Percentiles rank a stretch among this genome's conserved stretches.
phyloP scores from a whole-genome alignment of 108 stramenopile genomes.

The Stephanodiscus triporus region DNA sequence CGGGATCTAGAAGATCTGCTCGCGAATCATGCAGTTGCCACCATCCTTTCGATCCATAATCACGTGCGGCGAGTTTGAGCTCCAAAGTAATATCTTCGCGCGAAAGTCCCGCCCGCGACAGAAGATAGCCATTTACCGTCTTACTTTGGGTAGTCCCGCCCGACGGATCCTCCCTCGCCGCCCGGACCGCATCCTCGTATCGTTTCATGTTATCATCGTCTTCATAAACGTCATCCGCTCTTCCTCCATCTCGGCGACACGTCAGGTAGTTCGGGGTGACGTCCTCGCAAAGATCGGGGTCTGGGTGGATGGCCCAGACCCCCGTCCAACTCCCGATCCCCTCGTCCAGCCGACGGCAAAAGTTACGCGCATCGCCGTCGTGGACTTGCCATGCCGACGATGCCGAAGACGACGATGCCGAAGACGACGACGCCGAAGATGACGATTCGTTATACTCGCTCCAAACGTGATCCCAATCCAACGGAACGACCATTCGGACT shows the following conservation, averaged over 20 bases:
- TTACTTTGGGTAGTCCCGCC: constrained; percentile 45
- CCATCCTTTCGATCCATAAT: constrained; percentile 34
- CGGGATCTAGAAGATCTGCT: not conserved
- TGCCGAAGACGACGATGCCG: not conserved
- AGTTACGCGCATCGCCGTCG: constrained; percentile 51
- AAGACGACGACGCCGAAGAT: not conserved
- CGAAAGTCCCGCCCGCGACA: constrained; percentile 36
- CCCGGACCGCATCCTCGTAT: constrained; percentile 22
- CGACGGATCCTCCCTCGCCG: constrained; percentile 27
- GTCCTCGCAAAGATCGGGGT: constrained; percentile 46
- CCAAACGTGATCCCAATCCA: constrained; percentile 66
- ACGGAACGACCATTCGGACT: constrained; percentile 38
- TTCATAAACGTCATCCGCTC: constrained; percentile 34
- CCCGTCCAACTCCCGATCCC: constrained; percentile 55
- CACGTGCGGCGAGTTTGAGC: constrained; percentile 36
- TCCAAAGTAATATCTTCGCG: constrained; percentile 27
- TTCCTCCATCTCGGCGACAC: constrained; percentile 31
- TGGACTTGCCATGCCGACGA: constrained; percentile 35
- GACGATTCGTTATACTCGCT: constrained; percentile 33
- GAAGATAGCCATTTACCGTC: constrained; percentile 38
- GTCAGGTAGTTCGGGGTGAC: constrained; percentile 43
- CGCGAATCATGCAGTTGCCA: constrained; percentile 16
- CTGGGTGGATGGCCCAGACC: constrained; percentile 44
- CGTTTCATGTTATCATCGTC: constrained; percentile 34
- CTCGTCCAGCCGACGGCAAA: constrained; percentile 52